Evolutionary conservation across 108 stramenopile species (phyloP), one percentile per base, ranked within the genome.

Genomic region (Phaeodactylum tricornutum): DNA sequence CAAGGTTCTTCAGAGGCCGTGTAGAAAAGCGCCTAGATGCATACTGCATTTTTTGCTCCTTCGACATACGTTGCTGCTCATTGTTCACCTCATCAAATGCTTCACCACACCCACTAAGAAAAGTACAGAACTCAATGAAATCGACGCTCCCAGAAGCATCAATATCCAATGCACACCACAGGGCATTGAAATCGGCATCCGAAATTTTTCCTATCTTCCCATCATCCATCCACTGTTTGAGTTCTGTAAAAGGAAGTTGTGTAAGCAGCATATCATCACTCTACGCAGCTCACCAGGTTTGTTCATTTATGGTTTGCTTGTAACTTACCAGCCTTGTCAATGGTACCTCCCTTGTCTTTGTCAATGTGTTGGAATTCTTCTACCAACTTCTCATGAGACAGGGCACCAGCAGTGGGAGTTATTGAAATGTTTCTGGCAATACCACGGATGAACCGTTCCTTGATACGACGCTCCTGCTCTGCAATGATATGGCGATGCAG

Each of bases 91-190:
- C 25, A 35, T 64, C 49, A 27, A 64, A 64, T 34, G 52, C 50
- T 14, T 30, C 19, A 1, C 58, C 65, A 34, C 65, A 66, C 11
- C 16, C 20, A 15, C 34, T 47, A 29, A 66, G 30, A 24, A 59
- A 47, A 0, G 38, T 19, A 40, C 48, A 30, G 27, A 66, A 66
- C 32, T 66, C 65, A 8, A 66, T 15, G 2, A 45, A 36, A 45
- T 66, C 65, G 11, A 66, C 45, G 8, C 21, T 15, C 11, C 52
- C 65, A 12, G 34, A 32, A 4, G 37, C 44, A 14, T 59, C 50
- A 9, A 65, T 42, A 59, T 65, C 64, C 24, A 66, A 43, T 16
- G 57, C 52, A 39, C 41, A 22, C 58, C 57, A 66, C 27, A 66
- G 43, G 3, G 46, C 34, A 32, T 59, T 53, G 40, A 66, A 66